phyloP scores from a whole-genome alignment of 257 asterid genomes.

The Solanum clarkiae region DNA sequence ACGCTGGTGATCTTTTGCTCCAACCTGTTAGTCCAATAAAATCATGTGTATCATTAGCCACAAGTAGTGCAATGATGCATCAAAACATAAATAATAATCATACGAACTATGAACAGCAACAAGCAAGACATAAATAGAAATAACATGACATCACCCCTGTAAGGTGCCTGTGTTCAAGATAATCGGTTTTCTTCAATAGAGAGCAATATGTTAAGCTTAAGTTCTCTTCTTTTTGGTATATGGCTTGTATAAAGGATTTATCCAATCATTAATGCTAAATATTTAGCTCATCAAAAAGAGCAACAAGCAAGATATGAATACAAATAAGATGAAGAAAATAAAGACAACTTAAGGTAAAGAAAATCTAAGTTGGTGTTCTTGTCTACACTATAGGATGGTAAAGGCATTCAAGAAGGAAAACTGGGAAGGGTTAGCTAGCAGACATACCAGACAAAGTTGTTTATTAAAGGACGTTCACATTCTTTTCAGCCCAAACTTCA shows the following conservation, averaged over 20 bases:
- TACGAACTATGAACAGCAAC: not conserved
- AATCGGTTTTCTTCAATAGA: not conserved
- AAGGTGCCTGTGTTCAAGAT: not conserved
- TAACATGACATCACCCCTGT: not conserved
- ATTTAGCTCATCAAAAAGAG: not conserved
- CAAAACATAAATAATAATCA: not conserved
- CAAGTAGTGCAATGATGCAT: not conserved
- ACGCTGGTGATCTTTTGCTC: slow-evolving; percentile 75
- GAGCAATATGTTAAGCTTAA: not conserved
- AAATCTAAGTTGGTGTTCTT: not conserved
- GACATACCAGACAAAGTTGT: not conserved
- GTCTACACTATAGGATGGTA: not conserved
- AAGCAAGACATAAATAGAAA: not conserved
- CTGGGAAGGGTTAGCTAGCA: not conserved
- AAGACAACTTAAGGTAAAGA: not conserved
- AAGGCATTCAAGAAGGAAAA: not conserved
- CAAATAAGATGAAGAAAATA: not conserved
- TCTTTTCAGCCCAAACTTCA: not conserved
- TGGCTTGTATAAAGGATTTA: not conserved
- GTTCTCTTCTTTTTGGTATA: not conserved
- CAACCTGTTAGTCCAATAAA: slow-evolving; percentile 43
- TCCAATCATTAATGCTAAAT: not conserved
- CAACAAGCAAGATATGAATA: not conserved
- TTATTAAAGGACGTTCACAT: not conserved
- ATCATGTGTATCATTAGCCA: not conserved